A percentile compares a stretch with the other conserved stretches of the same genome.
These are phyloP conservation scores for Pseudohyphozyma bogoriensis DNA, from an alignment of 768 basidiomycete species.

Conservation along the genomic window DNA sequence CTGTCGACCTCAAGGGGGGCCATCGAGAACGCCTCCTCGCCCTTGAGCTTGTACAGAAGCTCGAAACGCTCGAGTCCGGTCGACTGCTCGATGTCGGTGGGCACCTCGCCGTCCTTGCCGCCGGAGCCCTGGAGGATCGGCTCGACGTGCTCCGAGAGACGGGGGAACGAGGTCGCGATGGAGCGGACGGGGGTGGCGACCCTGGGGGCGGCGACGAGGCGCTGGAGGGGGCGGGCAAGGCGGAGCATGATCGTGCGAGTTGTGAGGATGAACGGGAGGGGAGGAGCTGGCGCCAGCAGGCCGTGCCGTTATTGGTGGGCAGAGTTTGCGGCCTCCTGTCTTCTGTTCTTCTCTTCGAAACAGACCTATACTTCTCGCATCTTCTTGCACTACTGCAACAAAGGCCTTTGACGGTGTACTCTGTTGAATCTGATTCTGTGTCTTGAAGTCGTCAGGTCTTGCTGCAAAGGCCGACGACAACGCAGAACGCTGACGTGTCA, in stretches of 20 bases:
- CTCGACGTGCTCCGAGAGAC: slow-evolving; percentile 15
- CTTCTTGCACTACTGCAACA: too few relatives aligned
- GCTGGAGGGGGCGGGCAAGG: slow-evolving; percentile 1
- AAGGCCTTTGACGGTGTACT: too few relatives aligned
- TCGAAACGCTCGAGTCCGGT: slow-evolving; percentile 96
- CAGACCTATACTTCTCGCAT: too few relatives aligned
- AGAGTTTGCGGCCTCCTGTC: too few relatives aligned
- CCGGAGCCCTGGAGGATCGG: slow-evolving; percentile 23
- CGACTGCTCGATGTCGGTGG: slow-evolving; percentile 78
- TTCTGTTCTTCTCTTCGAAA: too few relatives aligned
- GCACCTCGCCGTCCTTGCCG: slow-evolving; percentile 48
- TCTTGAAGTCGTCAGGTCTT: too few relatives aligned
- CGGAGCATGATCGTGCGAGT: slow-evolving; percentile 2
- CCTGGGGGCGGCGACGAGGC: slow-evolving; percentile 9
- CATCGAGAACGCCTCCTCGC: slow-evolving; percentile 80
- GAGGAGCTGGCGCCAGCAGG: too few relatives aligned
- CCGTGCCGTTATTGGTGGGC: too few relatives aligned
- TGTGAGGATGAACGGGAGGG: background rate
- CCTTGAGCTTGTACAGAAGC: slow-evolving; percentile 75
- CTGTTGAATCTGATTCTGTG: too few relatives aligned
- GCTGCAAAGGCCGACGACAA: too few relatives aligned
- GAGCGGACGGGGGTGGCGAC: slow-evolving; percentile 20
- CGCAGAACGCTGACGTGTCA: too few relatives aligned
- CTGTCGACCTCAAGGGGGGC: slow-evolving; percentile 72
- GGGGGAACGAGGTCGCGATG: slow-evolving; percentile 15